A percentile compares a stretch with the other conserved stretches of the same genome.
These are phyloP conservation scores for Colletotrichum sojae DNA, from an alignment of 2,329 filamentous ascomycete genomes.

Conservation along the genomic window DNA sequence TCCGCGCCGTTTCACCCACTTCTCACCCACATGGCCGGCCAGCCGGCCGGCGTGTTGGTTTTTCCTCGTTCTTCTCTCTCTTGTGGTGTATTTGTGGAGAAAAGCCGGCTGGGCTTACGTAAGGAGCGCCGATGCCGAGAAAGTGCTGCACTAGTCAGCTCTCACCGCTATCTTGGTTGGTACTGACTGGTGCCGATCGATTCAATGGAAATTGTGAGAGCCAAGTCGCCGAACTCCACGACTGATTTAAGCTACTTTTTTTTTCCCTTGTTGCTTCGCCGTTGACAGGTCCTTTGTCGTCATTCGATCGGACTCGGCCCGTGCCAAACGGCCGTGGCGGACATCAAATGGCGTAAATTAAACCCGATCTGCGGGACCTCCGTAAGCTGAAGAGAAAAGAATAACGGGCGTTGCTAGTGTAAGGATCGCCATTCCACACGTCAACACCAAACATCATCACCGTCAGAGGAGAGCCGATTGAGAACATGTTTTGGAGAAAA, in stretches of 20 bases:
- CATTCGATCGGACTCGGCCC: background rate
- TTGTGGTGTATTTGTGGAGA: background rate
- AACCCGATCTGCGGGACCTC: no score
- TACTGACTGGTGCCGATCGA: background rate
- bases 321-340: no score
- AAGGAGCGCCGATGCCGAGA: no score
- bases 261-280: background rate
- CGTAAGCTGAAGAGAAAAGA: no score
- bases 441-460: background rate
- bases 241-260: background rate
- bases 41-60: no score
- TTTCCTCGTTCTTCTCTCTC: background rate
- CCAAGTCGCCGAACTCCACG: background rate
- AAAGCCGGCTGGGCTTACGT: no score
- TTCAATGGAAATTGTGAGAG: background rate
- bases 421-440: background rate
- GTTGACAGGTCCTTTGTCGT: background rate
- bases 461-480: background rate
- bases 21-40: background rate
- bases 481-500: background rate
- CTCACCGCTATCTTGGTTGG: no score
- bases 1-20: background rate
- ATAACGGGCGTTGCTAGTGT: no score
- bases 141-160: no score
- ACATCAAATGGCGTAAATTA: no score